Conservation (phyloP, 495 filamentous ascomycete species). For the Hamigera avellanea region DNA sequence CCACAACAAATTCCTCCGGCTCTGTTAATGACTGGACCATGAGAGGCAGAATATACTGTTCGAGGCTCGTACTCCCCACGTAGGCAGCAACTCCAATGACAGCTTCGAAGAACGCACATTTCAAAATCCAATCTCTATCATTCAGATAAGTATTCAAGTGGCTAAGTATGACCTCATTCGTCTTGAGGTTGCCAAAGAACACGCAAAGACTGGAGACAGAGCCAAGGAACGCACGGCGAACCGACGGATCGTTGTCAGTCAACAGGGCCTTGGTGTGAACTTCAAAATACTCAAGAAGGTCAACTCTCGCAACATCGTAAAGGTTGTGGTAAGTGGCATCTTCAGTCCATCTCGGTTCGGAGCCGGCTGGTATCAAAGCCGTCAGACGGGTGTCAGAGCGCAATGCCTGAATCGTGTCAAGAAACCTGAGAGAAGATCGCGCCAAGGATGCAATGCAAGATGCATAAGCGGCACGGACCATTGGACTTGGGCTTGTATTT, state of each 20-base stretch:
- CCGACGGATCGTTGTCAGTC: conserved; percentile 77
- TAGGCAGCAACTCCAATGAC: conserved; percentile 90
- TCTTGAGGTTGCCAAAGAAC: conserved; percentile 81
- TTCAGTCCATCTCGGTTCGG: conserved; percentile 48
- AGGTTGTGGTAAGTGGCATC: conserved; percentile 66
- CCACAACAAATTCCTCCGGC: conserved; percentile 88
- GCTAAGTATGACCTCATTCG: conserved; percentile 88
- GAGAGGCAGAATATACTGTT: conserved; percentile 91
- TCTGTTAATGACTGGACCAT: conserved; percentile 97
- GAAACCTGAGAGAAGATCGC: conserved; percentile 72
- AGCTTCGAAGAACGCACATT: conserved; percentile 92
- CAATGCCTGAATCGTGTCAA: conserved; percentile 84
- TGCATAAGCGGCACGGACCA: conserved; percentile 83
- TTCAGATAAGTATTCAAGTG: conserved; percentile 98
- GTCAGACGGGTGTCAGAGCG: conserved; percentile 74
- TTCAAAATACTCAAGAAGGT: conserved; percentile 73
- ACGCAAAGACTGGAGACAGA: conserved; percentile 89
- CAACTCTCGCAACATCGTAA: conserved; percentile 70
- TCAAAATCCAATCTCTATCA: conserved; percentile 90
- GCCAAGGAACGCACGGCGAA: conserved; percentile 84
- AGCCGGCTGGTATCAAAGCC: conserved; percentile 59
- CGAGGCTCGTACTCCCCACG: conserved; percentile 72
- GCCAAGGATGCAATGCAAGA: conserved; percentile 85
- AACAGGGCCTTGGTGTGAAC: conserved; percentile 78
- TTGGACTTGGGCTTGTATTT: conserved; percentile 45